Percentiles rank a stretch among this genome's conserved stretches.
Conservation (phyloP, 1,139 yeast species). For the Blastobotrys capitulatus region DNA sequence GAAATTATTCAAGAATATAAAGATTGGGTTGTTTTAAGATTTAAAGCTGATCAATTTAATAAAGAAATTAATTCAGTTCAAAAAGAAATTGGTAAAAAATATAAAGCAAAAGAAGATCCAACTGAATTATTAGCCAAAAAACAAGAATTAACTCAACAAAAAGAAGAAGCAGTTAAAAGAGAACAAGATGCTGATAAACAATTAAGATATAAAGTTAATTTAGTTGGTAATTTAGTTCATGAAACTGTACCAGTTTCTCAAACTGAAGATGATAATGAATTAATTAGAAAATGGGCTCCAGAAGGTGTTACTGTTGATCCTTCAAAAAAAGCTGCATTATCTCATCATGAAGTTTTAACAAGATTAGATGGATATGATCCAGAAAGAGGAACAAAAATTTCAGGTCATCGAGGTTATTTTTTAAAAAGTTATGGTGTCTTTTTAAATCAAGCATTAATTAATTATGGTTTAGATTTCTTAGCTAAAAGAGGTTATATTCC, state of each 20-base stretch:
- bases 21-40: conserved; percentile 87
- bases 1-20: conserved; percentile 89
- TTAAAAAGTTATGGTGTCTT: conserved; percentile 93
- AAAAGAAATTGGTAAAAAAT: conserved; percentile 87
- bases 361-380: conserved; percentile 98
- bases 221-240: conserved; percentile 91
- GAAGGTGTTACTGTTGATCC: conserved; percentile 47
- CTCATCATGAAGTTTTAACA: conserved; percentile 92
- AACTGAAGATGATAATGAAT: conserved; percentile 86
- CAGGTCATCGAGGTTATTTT: conserved; percentile 98
- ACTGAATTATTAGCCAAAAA: conserved; percentile 73
- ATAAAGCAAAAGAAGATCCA: conserved; percentile 89
- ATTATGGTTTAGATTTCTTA: conserved; percentile 86
- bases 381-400: conserved; percentile 96
- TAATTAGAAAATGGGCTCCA: conserved; percentile 86
- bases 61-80: conserved; percentile 82
- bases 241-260: conserved; percentile 80
- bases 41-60: conserved; percentile 85
- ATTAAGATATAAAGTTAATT: conserved; percentile 75
- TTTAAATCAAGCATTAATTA: conserved; percentile 94
- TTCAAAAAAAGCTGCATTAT: conserved; percentile 65
- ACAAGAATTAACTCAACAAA: conserved; percentile 64
- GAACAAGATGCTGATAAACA: conserved; percentile 78
- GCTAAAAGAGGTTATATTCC: conserved; percentile 78
- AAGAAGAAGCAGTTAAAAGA: conserved; percentile 55